Conservation (phyloP, 1,139 yeast species). For the Geotrichum reessii region DNA sequence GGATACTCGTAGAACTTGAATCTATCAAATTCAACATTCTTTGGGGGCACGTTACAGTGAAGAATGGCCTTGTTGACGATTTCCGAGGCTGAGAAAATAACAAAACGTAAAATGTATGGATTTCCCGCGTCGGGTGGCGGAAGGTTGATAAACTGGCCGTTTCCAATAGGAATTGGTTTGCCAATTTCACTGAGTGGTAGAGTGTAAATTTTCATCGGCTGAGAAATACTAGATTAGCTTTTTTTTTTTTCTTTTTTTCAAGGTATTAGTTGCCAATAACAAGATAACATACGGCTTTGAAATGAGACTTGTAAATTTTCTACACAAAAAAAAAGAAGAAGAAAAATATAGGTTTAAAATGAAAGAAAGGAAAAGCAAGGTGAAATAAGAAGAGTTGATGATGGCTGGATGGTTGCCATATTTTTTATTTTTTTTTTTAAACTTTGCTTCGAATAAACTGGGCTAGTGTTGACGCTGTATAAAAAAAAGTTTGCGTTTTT, state of each 20-base stretch:
- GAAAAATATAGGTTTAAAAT: neutral
- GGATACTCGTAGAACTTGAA: slow-evolving; percentile 46
- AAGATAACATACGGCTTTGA: neutral
- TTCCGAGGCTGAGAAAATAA: slow-evolving; percentile 70
- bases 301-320: neutral
- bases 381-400: too few relatives aligned
- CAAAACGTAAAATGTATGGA: slow-evolving; percentile 49
- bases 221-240: neutral
- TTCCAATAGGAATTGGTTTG: slow-evolving; percentile 34
- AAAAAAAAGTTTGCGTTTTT: too few relatives aligned
- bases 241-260: too few relatives aligned
- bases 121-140: slow-evolving; percentile 46
- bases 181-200: slow-evolving; percentile 32
- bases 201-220: slow-evolving; percentile 22
- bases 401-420: too few relatives aligned
- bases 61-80: slow-evolving; percentile 66
- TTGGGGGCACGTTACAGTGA: slow-evolving; percentile 66
- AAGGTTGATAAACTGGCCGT: slow-evolving; percentile 49
- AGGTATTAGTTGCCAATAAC: neutral
- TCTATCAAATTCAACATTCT: slow-evolving; percentile 48
- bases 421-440: too few relatives aligned
- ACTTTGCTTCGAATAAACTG: too few relatives aligned
- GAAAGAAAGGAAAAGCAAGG: too few relatives aligned
- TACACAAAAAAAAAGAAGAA: neutral
- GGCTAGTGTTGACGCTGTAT: too few relatives aligned